Evolutionary conservation across 2,329 filamentous ascomycete genomes (phyloP).

Genomic region (Fusarium robinianum): DNA sequence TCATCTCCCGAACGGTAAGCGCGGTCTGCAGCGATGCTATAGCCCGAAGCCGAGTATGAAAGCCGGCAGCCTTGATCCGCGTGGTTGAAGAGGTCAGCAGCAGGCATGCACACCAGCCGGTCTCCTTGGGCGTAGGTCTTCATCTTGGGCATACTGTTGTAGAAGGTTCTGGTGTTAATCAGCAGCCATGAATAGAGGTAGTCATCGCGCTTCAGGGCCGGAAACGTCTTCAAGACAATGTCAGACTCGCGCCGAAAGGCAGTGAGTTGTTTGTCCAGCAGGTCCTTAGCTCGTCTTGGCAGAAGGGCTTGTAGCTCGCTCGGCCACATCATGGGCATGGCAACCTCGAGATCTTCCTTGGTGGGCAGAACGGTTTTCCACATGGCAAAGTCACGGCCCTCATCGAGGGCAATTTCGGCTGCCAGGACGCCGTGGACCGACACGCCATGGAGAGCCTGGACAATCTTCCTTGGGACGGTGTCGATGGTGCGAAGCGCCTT

Average conservation of each 20-base stretch:
- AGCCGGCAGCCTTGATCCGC: conserved; percentile 56
- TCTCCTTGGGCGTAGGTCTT: conserved; percentile 54
- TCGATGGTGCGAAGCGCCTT: conserved; percentile 67
- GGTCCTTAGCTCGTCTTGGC: conserved; percentile 47
- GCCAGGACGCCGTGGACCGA: conserved; percentile 75
- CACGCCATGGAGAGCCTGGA: conserved; percentile 56
- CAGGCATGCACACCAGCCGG: conserved; percentile 70
- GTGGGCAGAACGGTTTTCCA: conserved; percentile 74
- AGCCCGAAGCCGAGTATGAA: conserved; percentile 52
- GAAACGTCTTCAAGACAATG: conserved; percentile 39
- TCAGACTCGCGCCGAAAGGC: conserved; percentile 50
- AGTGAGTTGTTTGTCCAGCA: conserved; percentile 58
- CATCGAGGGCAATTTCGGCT: conserved; percentile 64
- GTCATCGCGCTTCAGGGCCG: conserved; percentile 42
- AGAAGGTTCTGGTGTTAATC: conserved; percentile 66
- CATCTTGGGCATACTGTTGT: conserved; percentile 55
- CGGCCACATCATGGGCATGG: conserved; percentile 52
- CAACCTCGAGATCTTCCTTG: conserved; percentile 57
- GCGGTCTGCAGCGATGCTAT: conserved; percentile 57
- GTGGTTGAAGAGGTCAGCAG: conserved; percentile 74
- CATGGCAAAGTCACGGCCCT: conserved; percentile 50
- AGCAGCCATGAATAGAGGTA: conserved; percentile 63
- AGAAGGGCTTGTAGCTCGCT: conserved; percentile 51
- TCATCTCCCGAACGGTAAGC: conserved; percentile 64
- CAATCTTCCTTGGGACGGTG: conserved; percentile 60